phyloP scores from a whole-genome alignment of 1,284 basidiomycete species.

The Limonomyces culmigenus region DNA sequence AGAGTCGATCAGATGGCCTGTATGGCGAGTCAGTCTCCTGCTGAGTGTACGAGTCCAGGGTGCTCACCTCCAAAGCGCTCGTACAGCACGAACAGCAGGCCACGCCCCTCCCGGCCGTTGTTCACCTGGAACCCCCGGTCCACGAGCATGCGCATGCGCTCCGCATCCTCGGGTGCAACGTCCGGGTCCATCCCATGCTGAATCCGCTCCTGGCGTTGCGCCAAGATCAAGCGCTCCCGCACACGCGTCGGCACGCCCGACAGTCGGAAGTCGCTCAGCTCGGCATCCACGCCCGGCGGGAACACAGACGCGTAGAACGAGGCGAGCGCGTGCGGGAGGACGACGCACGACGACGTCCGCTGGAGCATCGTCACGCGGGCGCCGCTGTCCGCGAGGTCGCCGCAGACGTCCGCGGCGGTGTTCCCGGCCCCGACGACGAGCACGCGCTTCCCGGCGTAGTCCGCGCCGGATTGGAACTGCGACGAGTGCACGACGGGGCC shows the following conservation, averaged over 20 bases:
- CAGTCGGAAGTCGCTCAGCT: slow-evolving; percentile 27
- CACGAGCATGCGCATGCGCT: slow-evolving; percentile 17
- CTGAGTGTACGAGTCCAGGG: no score
- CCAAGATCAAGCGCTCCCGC: no score
- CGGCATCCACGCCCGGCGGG: slow-evolving; percentile 22
- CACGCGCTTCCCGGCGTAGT: slow-evolving; percentile 16
- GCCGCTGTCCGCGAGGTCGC: slow-evolving; percentile 17
- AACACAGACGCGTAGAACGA: slow-evolving; percentile 14
- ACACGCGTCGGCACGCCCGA: slow-evolving; percentile 24
- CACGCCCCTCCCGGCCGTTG: slow-evolving; percentile 14
- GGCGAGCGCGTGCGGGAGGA: slow-evolving; percentile 14
- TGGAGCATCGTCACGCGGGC: slow-evolving; percentile 22
- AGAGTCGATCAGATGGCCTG: slow-evolving; percentile 20
- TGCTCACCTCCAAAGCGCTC: no score
- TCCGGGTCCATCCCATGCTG: slow-evolving; percentile 7
- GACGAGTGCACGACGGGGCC: slow-evolving; percentile 16
- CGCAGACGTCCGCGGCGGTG: slow-evolving; percentile 20
- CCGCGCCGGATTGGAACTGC: slow-evolving; percentile 12
- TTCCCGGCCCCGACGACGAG: slow-evolving; percentile 24
- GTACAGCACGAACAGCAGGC: slow-evolving; percentile 11
- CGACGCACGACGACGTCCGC: slow-evolving; percentile 20
- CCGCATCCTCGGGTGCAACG: slow-evolving; percentile 13
- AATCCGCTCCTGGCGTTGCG: slow-evolving; percentile 18
- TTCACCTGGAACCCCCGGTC: slow-evolving; percentile 22
- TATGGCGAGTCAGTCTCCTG: no score